Conservation (phyloP, 2,329 filamentous ascomycete species). For the Penicillium sp. region DNA sequence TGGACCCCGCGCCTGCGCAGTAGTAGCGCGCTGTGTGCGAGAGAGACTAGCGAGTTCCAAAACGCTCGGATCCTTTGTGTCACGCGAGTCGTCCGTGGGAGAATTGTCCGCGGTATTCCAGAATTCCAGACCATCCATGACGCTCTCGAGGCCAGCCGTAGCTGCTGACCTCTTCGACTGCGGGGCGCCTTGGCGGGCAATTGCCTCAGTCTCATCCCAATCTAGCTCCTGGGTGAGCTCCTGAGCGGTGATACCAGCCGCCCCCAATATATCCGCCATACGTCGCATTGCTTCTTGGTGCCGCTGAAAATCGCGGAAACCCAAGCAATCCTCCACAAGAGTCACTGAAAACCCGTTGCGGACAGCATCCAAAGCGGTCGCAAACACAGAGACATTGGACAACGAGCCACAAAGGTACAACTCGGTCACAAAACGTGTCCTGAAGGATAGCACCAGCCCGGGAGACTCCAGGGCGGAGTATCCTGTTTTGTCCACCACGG, state of each 20-base stretch:
- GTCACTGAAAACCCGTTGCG: conserved; percentile 84
- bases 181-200: conserved; percentile 24
- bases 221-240: conserved; percentile 55
- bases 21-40: conserved; percentile 9
- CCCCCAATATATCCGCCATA: conserved; percentile 72
- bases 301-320: conserved; percentile 67
- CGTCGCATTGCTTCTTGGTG: conserved; percentile 69
- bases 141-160: conserved; percentile 34
- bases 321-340: conserved; percentile 83
- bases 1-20: conserved; percentile 6
- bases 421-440: conserved; percentile 84
- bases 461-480: conserved; percentile 86
- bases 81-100: conserved; percentile 6
- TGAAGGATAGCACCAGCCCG: conserved; percentile 69
- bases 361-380: conserved; percentile 86
- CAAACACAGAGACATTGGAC: conserved; percentile 84
- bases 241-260: conserved; percentile 59
- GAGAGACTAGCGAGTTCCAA: conserved; percentile 17
- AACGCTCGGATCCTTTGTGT: conserved; percentile 10
- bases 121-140: conserved; percentile 36
- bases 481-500: conserved; percentile 65
- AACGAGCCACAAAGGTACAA: conserved; percentile 84
- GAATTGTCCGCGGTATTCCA: conserved; percentile 14
- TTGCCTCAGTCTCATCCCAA: conserved; percentile 41
- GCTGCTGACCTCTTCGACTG: conserved; percentile 16